Evolutionary conservation across 2,329 filamentous ascomycete species (phyloP), one percentile per base, ranked within the genome.

Genomic region (Trichoderma koningiopsis): DNA sequence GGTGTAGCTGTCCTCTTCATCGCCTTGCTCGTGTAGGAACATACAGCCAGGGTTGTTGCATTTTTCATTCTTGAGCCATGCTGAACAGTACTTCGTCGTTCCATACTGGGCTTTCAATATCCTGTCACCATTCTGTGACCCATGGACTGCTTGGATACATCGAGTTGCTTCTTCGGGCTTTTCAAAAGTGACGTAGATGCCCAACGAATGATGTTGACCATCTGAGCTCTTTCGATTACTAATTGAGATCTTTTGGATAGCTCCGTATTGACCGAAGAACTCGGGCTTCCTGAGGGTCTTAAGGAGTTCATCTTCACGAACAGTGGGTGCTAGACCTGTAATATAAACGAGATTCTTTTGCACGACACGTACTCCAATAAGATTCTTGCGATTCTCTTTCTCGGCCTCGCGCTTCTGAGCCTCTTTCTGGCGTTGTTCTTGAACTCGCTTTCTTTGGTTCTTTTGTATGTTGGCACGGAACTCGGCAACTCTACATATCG

Each of bases 281-380:
- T 97, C 92, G 60, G 90, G 89, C 71, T 94, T 94, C 68, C 96
- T 90, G 58, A 99, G 84, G 0, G 94, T 97, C 79, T 95, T 93
- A 58, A 98, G 86, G 3, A 99, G 85, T 74, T 95, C 93, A 78
- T 98, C 94, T 81, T 99, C 96, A 72, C 93, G 91, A 71, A 96
- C 93, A 40, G 91, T 94, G 14, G 96, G 96, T 72, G 92, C 96
- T 31, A 99, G 85, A 62, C 96, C 96, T 43, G 96, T 97, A 72
- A 99, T 95, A 80, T 99, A 99, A 72, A 99, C 96, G 57, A 99
- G 88, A 78, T 99, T 99, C 84, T 98, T 98, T 81, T 99, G 96
- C 52, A 98, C 93, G 56, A 99, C 96, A 60, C 96, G 89, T 60
- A 99, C 92, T 69, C 96, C 96, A 66, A 97, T 93, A 33, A 99